Conservation (phyloP, 768 basidiomycete species). For the Rossbeevera mucosa region DNA sequence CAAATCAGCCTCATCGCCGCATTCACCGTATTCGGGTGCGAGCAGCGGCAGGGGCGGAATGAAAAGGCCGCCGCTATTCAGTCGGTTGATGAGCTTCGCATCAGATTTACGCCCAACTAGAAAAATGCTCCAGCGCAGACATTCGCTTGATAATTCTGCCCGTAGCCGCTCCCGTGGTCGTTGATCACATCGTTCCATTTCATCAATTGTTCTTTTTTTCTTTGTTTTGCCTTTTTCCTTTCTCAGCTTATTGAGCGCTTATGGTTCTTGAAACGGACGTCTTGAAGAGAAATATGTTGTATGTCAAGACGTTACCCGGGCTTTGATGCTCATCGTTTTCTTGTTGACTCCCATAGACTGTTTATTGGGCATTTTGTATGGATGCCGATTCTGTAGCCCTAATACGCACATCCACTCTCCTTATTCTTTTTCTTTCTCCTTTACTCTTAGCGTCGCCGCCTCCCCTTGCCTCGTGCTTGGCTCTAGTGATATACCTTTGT, state of each 20-base stretch:
- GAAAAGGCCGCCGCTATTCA: slow-evolving; percentile 60
- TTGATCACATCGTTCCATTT: slow-evolving; percentile 6
- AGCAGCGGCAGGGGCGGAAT: slow-evolving; percentile 25
- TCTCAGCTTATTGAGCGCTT: not conserved
- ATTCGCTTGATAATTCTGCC: slow-evolving; percentile 40
- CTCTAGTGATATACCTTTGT: slow-evolving; percentile 5
- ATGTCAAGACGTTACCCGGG: not conserved
- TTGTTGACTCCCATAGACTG: slow-evolving; percentile 19
- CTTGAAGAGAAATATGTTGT: slow-evolving; percentile 7
- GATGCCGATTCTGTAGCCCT: slow-evolving; percentile 28
- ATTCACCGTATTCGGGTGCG: slow-evolving; percentile 30
- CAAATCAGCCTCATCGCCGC: slow-evolving; percentile 52
- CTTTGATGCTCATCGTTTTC: slow-evolving; percentile 9
- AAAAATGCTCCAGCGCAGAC: slow-evolving; percentile 44
- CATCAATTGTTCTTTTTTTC: not conserved
- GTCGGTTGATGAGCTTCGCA: slow-evolving; percentile 52
- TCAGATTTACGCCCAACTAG: slow-evolving; percentile 41
- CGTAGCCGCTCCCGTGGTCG: slow-evolving; percentile 22
- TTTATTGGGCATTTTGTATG: slow-evolving; percentile 19
- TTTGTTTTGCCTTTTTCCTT: not conserved
- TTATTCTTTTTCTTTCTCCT: slow-evolving; percentile 5
- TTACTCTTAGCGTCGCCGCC: not conserved
- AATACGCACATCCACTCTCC: slow-evolving; percentile 22
- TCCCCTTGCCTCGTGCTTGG: not conserved
- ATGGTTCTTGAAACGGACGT: slow-evolving; percentile 5